Evolutionary conservation across 345 rosid genomes (phyloP).

Genomic region (Eucalyptus cladocalyx): DNA sequence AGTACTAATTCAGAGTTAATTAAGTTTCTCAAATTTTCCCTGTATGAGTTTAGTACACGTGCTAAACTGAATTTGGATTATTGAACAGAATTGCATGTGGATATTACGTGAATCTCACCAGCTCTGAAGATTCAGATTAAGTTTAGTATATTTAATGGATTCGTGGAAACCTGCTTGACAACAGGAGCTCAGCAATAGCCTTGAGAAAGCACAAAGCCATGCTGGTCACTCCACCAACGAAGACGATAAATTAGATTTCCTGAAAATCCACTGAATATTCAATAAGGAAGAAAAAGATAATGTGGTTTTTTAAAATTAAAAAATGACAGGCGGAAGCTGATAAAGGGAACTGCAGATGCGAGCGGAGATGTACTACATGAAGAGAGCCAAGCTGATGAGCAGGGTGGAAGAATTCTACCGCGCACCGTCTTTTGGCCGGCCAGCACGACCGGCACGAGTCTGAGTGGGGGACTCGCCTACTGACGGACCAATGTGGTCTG

Average conservation of each 20-base stretch:
- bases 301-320: not conserved
- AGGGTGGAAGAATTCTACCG: not conserved
- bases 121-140: too few relatives aligned
- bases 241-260: not conserved
- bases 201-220: not conserved
- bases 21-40: not conserved
- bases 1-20: not conserved
- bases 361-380: not conserved
- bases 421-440: not conserved
- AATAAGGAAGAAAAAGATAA: not conserved
- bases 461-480: not conserved
- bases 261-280: not conserved
- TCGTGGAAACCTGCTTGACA: not conserved
- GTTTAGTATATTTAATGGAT: not conserved
- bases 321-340: not conserved
- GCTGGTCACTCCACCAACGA: not conserved
- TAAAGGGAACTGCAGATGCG: not conserved
- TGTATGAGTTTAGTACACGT: not conserved
- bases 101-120: not conserved
- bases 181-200: not conserved
- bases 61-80: not conserved
- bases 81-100: not conserved
- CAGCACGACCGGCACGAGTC: not conserved
- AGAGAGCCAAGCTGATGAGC: not conserved
- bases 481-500: constrained; percentile 28